phyloP scores from a whole-genome alignment of 2,329 filamentous ascomycete species.

The Nigrospora oryzae region DNA sequence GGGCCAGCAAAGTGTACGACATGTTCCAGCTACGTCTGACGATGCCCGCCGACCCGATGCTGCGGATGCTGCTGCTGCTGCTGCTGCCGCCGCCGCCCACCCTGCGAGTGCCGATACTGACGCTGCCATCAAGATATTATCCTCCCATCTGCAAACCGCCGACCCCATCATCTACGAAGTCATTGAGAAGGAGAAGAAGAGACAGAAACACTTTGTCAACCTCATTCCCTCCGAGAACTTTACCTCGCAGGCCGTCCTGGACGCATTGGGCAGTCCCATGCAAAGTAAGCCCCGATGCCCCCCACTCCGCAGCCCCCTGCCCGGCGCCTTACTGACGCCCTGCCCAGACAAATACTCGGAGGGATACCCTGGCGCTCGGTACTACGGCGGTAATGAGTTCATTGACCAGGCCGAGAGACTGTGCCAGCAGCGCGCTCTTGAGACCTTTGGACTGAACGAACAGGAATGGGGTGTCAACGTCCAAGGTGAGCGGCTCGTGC shows the following conservation, averaged over 20 bases:
- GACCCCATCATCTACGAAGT: constrained; percentile 85
- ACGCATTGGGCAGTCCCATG: constrained; percentile 90
- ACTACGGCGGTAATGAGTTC: constrained; percentile 95
- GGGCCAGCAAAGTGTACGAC: constrained; percentile 49
- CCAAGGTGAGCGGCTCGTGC: constrained; percentile 40
- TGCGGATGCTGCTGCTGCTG: background rate
- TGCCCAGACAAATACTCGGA: constrained; percentile 89
- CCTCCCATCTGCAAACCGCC: constrained; percentile 69
- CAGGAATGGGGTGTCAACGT: constrained; percentile 97
- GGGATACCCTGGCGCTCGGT: constrained; percentile 90
- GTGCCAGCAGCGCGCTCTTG: constrained; percentile 82
- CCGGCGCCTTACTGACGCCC: constrained; percentile 18
- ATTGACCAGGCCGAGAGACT: constrained; percentile 86
- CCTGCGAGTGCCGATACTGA: constrained; percentile 6
- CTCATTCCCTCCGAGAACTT: constrained; percentile 94
- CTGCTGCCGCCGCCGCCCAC: background rate
- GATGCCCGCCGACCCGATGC: background rate
- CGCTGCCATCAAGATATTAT: constrained; percentile 55
- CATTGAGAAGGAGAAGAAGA: constrained; percentile 90
- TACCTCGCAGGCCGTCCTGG: constrained; percentile 84
- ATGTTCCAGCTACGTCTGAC: background rate
- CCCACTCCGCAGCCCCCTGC: constrained; percentile 1
- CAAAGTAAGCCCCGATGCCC: constrained; percentile 56
- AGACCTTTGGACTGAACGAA: constrained; percentile 75
- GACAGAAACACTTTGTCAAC: constrained; percentile 98